Percentiles rank a stretch among this genome's conserved stretches.
These are phyloP conservation scores for Claviceps pazoutovae DNA, from an alignment of 2,329 filamentous ascomycete genomes.

Conservation along the genomic window DNA sequence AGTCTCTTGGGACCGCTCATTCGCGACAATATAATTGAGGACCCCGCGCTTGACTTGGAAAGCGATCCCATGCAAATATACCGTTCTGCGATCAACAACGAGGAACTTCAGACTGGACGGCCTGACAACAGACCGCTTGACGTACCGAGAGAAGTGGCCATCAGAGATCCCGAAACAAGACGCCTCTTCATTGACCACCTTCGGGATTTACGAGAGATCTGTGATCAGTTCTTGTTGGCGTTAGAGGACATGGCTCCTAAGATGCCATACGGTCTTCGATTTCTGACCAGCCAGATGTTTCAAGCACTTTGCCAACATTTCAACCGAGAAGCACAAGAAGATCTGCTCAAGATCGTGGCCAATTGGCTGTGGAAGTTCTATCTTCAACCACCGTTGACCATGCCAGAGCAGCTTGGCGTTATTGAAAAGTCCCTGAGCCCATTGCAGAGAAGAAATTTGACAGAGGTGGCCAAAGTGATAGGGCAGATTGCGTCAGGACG, in stretches of 20 bases:
- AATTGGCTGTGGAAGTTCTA: slow-evolving; percentile 94
- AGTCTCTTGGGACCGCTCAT: slow-evolving; percentile 76
- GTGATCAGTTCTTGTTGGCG: slow-evolving; percentile 72
- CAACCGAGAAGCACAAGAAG: slow-evolving; percentile 61
- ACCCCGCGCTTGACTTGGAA: slow-evolving; percentile 79
- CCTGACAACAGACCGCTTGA: slow-evolving; percentile 71
- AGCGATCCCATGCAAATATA: slow-evolving; percentile 98
- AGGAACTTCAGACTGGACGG: slow-evolving; percentile 82
- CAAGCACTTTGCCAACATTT: slow-evolving; percentile 66
- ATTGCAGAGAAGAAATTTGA: slow-evolving; percentile 81
- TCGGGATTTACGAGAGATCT: slow-evolving; percentile 85
- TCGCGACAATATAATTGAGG: slow-evolving; percentile 84
- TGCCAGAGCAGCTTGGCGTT: slow-evolving; percentile 85
- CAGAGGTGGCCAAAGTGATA: slow-evolving; percentile 83
- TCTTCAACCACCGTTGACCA: slow-evolving; percentile 74
- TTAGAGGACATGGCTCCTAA: slow-evolving; percentile 72
- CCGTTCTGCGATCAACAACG: slow-evolving; percentile 87
- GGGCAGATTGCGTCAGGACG: slow-evolving; percentile 79
- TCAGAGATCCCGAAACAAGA: slow-evolving; percentile 85
- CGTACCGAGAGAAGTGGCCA: slow-evolving; percentile 83
- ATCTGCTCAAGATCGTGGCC: slow-evolving; percentile 69
- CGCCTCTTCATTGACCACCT: slow-evolving; percentile 88
- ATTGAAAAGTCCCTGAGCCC: slow-evolving; percentile 81
- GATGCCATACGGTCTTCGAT: slow-evolving; percentile 88
- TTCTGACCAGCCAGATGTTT: slow-evolving; percentile 75